These are phyloP conservation scores for Plasmodium relictum DNA, from an alignment of 169 alveolate genomes.

Conservation along the genomic window DNA sequence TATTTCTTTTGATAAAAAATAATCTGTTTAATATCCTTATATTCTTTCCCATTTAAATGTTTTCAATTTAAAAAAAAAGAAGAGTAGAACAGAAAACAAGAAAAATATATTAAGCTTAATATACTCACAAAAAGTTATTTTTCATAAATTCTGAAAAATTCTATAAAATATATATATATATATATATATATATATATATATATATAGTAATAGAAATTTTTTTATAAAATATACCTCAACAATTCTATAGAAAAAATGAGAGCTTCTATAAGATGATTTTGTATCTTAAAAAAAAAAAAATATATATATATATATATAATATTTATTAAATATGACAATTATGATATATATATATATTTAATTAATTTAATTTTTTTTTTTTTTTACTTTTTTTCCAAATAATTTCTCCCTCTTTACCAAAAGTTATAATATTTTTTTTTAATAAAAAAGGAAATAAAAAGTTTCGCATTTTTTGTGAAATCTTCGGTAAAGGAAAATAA, in stretches of 20 bases:
- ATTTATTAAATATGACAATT: neutral
- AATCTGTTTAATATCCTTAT: neutral
- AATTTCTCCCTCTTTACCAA: conserved; percentile 44
- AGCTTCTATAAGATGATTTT: neutral
- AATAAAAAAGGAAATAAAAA: neutral
- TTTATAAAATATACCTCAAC: neutral
- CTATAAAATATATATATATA: neutral
- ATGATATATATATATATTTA: conserved; percentile 1
- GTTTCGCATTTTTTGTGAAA: conserved; percentile 6
- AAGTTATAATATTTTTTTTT: neutral
- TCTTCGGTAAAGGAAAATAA: conserved; percentile 3
- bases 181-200: neutral
- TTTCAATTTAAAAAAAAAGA: neutral
- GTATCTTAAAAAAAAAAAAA: neutral
- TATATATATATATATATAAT: neutral
- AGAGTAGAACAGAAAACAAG: neutral
- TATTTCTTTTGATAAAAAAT: neutral
- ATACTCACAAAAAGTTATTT: neutral
- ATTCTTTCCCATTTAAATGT: neutral
- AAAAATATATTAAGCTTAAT: neutral
- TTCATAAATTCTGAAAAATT: neutral
- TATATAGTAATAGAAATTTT: neutral
- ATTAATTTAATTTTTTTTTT: neutral
- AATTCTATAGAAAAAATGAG: neutral
- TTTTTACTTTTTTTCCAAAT: conserved; percentile 30